phyloP scores from a whole-genome alignment of 257 asterid species.

The Nicotiana knightiana region DNA sequence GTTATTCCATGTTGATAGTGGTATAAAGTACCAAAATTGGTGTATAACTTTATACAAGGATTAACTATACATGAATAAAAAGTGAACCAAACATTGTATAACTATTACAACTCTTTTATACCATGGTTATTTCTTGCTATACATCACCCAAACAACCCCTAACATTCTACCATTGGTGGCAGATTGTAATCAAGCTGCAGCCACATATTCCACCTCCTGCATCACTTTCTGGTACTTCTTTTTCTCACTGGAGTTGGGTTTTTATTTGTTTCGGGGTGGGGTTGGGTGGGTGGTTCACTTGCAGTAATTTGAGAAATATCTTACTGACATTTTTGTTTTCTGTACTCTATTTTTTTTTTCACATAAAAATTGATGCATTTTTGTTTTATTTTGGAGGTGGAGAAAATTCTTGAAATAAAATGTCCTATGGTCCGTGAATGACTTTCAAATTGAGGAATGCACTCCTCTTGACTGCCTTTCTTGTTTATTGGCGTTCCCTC shows the following conservation, averaged over 20 bases:
- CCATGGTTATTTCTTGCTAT: too few relatives aligned
- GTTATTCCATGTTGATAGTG: too few relatives aligned
- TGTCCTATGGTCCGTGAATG: background rate
- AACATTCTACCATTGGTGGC: background rate
- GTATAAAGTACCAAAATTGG: too few relatives aligned
- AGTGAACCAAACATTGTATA: too few relatives aligned
- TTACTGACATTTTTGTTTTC: background rate
- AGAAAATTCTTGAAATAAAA: background rate
- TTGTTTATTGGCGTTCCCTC: background rate
- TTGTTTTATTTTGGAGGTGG: conserved; percentile 6
- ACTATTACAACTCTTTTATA: too few relatives aligned
- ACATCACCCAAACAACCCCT: too few relatives aligned
- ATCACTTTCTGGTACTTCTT: background rate
- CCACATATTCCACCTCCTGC: conserved; percentile 10
- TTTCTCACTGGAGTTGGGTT: background rate
- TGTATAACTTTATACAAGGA: too few relatives aligned
- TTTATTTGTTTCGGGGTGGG: background rate
- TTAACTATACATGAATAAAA: too few relatives aligned
- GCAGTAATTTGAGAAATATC: too few relatives aligned
- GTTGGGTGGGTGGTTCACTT: background rate
- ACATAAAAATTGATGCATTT: background rate
- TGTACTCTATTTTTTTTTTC: background rate
- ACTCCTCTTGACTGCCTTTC: background rate
- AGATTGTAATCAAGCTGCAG: conserved; percentile 21
- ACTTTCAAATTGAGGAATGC: background rate